Evolutionary conservation across 148 eudicot species (phyloP), one percentile per base, ranked within the genome.

Genomic region (Chenopodium album): DNA sequence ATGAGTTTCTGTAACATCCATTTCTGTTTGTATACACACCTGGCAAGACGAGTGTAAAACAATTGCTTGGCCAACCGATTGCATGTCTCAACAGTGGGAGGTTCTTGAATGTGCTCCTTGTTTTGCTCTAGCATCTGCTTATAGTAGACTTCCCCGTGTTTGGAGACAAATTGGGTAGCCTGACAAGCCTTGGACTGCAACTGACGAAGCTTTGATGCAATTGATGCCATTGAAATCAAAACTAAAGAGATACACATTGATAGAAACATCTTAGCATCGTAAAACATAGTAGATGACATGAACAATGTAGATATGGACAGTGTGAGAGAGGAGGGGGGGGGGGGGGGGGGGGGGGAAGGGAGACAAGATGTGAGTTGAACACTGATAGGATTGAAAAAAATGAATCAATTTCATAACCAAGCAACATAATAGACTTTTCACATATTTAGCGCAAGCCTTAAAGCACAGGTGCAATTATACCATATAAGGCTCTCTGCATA

Each of bases 11-110:
- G 8, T 34, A 16, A 52, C 3, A 50, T 28, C 17, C 41, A 75
- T 64, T 37, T 13, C 1, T 31, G 16, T 12, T 22, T 9, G 29
- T 48, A 73, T 44, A 76, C 86, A 29, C 78, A 92, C 94, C 97
- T 92, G 87, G 97, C 94, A 79, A 92, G 88, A 48, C 97, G 94
- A 85, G 97, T 92, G 91, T 87, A 92, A 73, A 87, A 71, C 78
- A 92, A 82, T 73, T 92, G 91, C 75, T 90, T 90, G 1, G 94
- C 80, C 90, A 92, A 87, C 41, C 76, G 73, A 78, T 88, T 86
- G 89, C 97, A 92, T 50, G 88, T 89, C 85, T 91, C 97, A 47
- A 87, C 87, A 26, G 91, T 90, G 17, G 97, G 87, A 7, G 94
- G 97, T 44, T 91, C 88, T 85, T 85, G 84, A 64, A 92, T 86